phyloP scores from a whole-genome alignment of 2,329 filamentous ascomycete genomes.

The Westerdykella aurantiaca region DNA sequence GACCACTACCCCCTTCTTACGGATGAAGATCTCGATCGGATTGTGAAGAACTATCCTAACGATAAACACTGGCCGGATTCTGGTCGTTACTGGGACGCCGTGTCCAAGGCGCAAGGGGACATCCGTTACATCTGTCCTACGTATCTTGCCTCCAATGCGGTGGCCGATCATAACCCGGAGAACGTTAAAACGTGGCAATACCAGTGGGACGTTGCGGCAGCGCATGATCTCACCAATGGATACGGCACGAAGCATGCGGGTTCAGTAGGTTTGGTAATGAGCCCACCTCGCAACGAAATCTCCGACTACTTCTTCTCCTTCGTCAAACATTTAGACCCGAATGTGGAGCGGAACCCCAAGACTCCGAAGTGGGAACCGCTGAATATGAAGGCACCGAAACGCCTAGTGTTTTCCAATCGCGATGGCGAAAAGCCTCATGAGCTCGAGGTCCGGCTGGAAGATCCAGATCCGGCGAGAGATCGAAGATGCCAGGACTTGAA shows the following conservation, averaged over 20 bases:
- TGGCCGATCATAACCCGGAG: slow-evolving; percentile 23
- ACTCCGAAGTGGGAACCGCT: slow-evolving; percentile 20
- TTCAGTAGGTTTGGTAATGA: slow-evolving; percentile 30
- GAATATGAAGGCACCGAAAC: slow-evolving; percentile 12
- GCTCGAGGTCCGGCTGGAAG: slow-evolving; percentile 19
- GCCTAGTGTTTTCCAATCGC: slow-evolving; percentile 29
- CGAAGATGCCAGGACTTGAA: slow-evolving; percentile 14
- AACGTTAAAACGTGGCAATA: slow-evolving; percentile 26
- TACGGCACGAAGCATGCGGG: slow-evolving; percentile 32
- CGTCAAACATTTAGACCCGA: slow-evolving; percentile 29
- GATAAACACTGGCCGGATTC: slow-evolving; percentile 31
- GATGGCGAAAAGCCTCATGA: slow-evolving; percentile 13
- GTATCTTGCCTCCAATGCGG: slow-evolving; percentile 27
- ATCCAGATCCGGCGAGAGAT: slow-evolving; percentile 16
- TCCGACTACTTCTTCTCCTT: slow-evolving; percentile 30
- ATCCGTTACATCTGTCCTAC: slow-evolving; percentile 33
- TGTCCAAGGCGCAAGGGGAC: slow-evolving; percentile 30
- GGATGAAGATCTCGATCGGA: slow-evolving; percentile 43
- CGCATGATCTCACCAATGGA: slow-evolving; percentile 25
- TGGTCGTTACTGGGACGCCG: slow-evolving; percentile 28
- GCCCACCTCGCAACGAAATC: slow-evolving; percentile 22
- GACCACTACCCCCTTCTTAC: slow-evolving; percentile 46
- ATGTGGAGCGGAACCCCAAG: slow-evolving; percentile 14
- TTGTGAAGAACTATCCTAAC: slow-evolving; percentile 26
- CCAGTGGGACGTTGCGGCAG: slow-evolving; percentile 33